phyloP scores from a whole-genome alignment of 164 flowering plant species.

The Liquidambar formosana region DNA sequence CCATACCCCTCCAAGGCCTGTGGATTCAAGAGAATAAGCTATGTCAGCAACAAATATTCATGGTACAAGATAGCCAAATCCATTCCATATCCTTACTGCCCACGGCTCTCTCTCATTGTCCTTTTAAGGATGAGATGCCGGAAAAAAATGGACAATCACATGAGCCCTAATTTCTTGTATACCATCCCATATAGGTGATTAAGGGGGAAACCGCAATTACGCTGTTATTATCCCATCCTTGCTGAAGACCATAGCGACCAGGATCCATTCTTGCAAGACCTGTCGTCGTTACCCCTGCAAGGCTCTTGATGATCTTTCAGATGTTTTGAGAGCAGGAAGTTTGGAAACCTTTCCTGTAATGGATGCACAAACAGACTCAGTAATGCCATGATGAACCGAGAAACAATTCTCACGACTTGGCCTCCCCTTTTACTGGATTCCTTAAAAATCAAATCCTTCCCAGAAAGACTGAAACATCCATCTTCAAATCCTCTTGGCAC shows the following conservation, averaged over 20 bases:
- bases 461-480: constrained; percentile 33
- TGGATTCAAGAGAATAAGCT: constrained; percentile 99
- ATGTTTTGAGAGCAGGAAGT: constrained; percentile 55
- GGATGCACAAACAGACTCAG: constrained; percentile 76
- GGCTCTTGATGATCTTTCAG: constrained; percentile 48
- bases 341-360: constrained; percentile 81
- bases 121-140: constrained; percentile 73
- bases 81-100: constrained; percentile 93
- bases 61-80: constrained; percentile 76
- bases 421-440: constrained; percentile 52
- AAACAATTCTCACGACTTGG: constrained; percentile 48
- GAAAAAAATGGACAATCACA: constrained; percentile 74
- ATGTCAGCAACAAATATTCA: constrained; percentile 93
- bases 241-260: constrained; percentile 93
- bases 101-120: constrained; percentile 71
- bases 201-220: constrained; percentile 99
- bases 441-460: constrained; percentile 46
- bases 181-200: constrained; percentile 90
- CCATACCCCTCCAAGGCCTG: constrained; percentile 99
- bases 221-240: constrained; percentile 99
- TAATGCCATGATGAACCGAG: constrained; percentile 58
- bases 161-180: constrained; percentile 76
- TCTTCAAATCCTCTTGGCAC: constrained; percentile 28
- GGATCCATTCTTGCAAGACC: constrained; percentile 71
- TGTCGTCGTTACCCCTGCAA: constrained; percentile 41